Percentiles rank a stretch among this genome's conserved stretches.
These are phyloP conservation scores for Dalbergia cultrata DNA, from an alignment of 306 rosid genomes.

Conservation along the genomic window DNA sequence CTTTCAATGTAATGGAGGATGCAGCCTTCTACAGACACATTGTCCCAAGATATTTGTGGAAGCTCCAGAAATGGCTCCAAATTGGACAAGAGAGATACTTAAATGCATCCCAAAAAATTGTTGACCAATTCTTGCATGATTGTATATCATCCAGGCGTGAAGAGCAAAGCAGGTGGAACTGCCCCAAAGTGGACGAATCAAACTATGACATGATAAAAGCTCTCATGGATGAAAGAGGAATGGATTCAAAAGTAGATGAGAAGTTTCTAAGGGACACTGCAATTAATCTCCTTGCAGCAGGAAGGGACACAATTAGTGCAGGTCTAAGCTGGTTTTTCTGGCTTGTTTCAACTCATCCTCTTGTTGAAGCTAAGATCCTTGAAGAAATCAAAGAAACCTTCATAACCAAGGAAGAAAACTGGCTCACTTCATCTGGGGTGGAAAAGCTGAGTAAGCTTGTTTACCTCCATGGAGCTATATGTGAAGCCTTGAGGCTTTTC, in stretches of 20 bases:
- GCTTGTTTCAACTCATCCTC: constrained; percentile 31
- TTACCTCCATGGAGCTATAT: constrained; percentile 36
- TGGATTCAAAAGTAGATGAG: neutral
- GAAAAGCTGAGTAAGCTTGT: neutral
- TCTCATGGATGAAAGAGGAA: neutral
- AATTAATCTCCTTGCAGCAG: neutral
- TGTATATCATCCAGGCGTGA: constrained; percentile 35
- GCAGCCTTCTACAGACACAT: constrained; percentile 15
- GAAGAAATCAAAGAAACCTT: constrained; percentile 22
- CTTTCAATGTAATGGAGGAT: constrained; percentile 39
- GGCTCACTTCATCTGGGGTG: neutral
- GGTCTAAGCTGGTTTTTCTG: constrained; percentile 33
- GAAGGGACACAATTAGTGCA: constrained; percentile 32
- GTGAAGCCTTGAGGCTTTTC: constrained; percentile 40
- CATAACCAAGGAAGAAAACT: neutral
- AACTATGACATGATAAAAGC: neutral
- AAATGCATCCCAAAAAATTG: neutral
- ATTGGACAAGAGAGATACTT: constrained; percentile 29
- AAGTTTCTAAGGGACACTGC: constrained; percentile 28
- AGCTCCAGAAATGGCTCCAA: constrained; percentile 43
- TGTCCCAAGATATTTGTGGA: constrained; percentile 43
- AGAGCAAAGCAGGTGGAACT: neutral
- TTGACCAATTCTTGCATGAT: constrained; percentile 43
- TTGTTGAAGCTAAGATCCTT: constrained; percentile 9
- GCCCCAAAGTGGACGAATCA: neutral